These are phyloP conservation scores for Spinacia oleracea DNA, from an alignment of 179 eudicot species.

Conservation along the genomic window DNA sequence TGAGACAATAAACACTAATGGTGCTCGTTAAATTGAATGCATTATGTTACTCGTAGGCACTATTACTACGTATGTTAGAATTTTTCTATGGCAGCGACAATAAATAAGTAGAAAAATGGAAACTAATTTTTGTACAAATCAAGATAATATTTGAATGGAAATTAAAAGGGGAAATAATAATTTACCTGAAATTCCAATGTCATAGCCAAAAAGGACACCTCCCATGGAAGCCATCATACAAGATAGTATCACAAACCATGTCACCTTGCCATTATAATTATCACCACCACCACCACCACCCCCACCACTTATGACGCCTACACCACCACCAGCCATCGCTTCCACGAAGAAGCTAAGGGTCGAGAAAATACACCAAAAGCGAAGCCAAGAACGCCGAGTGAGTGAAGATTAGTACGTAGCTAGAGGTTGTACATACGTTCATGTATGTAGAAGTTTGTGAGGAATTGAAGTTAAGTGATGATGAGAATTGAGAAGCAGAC, in stretches of 20 bases:
- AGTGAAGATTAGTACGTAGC: background rate
- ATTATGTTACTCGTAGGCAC: no score
- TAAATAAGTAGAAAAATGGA: background rate
- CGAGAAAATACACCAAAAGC: no score
- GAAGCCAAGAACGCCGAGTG: no score
- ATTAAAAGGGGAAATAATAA: background rate
- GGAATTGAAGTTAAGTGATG: background rate
- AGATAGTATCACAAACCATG: slow-evolving; percentile 34
- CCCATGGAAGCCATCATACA: slow-evolving; percentile 44
- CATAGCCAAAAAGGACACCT: slow-evolving; percentile 35
- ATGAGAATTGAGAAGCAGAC: slow-evolving; percentile 20
- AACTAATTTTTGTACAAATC: background rate
- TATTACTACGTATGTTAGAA: no score
- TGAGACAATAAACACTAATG: no score
- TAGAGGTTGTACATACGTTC: no score
- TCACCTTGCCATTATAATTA: slow-evolving; percentile 32
- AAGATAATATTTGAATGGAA: background rate
- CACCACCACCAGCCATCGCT: slow-evolving; percentile 25
- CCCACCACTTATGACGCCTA: slow-evolving; percentile 4
- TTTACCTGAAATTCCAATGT: slow-evolving; percentile 39
- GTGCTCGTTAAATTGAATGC: no score
- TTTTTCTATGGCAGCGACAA: background rate
- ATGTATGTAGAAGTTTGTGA: background rate
- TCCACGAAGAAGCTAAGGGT: background rate
- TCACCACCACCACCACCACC: no score